phyloP scores from a whole-genome alignment of 2,329 filamentous ascomycete genomes.

The Huntiella bhutanensis region DNA sequence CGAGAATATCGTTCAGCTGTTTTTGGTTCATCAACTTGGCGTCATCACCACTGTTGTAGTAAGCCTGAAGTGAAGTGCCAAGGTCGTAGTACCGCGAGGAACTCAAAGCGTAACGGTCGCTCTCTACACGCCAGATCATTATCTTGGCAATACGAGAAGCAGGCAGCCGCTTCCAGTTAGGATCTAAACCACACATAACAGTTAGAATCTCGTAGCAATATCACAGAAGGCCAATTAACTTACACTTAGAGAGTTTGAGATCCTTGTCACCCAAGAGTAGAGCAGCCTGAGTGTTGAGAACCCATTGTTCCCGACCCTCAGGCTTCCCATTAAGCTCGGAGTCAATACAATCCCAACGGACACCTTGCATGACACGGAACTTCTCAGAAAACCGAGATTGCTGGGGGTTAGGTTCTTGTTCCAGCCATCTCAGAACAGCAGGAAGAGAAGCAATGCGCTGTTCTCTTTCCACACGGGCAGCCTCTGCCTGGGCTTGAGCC shows the following conservation, averaged over 20 bases:
- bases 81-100: constrained; percentile 31
- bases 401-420: constrained; percentile 32
- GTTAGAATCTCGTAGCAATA: background rate
- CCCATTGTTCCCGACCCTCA: constrained; percentile 45
- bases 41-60: constrained; percentile 28
- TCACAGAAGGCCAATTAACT: constrained; percentile 16
- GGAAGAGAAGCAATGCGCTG: constrained; percentile 37
- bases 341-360: constrained; percentile 44
- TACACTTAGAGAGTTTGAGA: constrained; percentile 38
- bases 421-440: constrained; percentile 41
- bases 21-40: constrained; percentile 25
- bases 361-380: constrained; percentile 38
- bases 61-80: constrained; percentile 31
- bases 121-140: constrained; percentile 40
- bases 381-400: constrained; percentile 29
- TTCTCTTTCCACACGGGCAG: constrained; percentile 29
- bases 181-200: constrained; percentile 23
- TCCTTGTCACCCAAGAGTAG: constrained; percentile 47
- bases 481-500: constrained; percentile 25
- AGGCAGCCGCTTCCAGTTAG: constrained; percentile 37
- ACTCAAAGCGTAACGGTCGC: constrained; percentile 35
- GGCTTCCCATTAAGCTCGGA: constrained; percentile 31
- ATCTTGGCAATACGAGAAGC: constrained; percentile 35
- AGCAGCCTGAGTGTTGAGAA: constrained; percentile 45
- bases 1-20: constrained; percentile 26